Base-by-base conservation (phyloP, 176 grass and related monocot species). In the Calamus simplicifolius region DNA sequence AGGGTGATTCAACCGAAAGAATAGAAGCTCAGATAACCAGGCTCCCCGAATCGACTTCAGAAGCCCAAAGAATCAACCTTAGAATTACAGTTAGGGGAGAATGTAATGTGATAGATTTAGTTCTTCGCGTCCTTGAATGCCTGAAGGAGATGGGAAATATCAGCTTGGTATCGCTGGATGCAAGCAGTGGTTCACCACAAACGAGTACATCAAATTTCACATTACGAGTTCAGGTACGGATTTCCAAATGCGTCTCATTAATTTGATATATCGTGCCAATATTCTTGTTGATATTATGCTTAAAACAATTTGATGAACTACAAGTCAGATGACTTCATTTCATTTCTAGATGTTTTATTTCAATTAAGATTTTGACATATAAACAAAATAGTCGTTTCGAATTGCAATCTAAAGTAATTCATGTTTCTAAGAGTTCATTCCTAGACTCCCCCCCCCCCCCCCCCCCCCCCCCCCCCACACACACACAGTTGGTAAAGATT, bases 81-180 rank as follows among this genome's bases (percentile, higher is more conserved):
- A 49, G 21, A 50, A 56, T 88, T 52, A 54, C 43, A 18, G 72
- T 62, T 49, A 65, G 69, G 19, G 76, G 18, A 2, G 80, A 80
- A 19, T 73, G 80, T 38, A 59, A 83, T 48, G 8, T 77, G 16
- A 66, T 73, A n/a, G 85, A 83, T 5, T 2, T 73, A 3, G 68
- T 80, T 51, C 0, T 73, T 18, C 27, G 54, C 6, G 0, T 83
- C 60, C 76, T 88, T 3, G 54, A 59, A 3, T 12, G 56, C 51
- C 66, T 88, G n/a, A 80, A 62, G 35, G 64, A 25, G 72, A 67
- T 18, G 43, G 55, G 30, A 25, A 5, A 65, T 3, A 68, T 72
- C 63, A 3, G 49, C 10, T 59, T 83, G 50, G 59, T 67, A 14
- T 73, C 76, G 19, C 69, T 80, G 23, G 68, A 80, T 6, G 72